phyloP scores from a whole-genome alignment of 2,329 filamentous ascomycete species.

The Verticillium dahliae region DNA sequence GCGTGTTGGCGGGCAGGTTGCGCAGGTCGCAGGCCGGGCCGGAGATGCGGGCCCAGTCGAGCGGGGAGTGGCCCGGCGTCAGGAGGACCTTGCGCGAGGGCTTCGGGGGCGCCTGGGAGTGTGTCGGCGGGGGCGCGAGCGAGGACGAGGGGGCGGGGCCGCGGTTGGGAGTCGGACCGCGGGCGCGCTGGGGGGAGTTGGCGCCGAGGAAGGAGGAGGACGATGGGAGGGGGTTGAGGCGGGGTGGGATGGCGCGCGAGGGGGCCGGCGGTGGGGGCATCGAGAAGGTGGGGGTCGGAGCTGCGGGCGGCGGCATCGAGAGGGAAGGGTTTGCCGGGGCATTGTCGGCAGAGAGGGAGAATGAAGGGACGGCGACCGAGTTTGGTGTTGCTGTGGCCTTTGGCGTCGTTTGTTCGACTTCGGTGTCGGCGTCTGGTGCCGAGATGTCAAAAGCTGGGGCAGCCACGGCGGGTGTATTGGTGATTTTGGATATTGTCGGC shows the following conservation, averaged over 20 bases:
- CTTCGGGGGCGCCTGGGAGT: constrained; percentile 44
- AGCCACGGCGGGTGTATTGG: neutral
- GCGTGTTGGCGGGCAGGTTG: constrained; percentile 43
- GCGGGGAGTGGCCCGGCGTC: constrained; percentile 83
- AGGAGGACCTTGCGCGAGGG: constrained; percentile 68
- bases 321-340: constrained; percentile 4
- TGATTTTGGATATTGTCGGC: constrained; percentile 14
- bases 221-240: constrained; percentile 18
- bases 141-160: constrained; percentile 24
- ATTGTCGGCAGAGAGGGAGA: constrained; percentile 33
- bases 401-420: constrained; percentile 42
- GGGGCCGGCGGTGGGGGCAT: constrained; percentile 13
- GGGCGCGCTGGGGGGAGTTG: constrained; percentile 45
- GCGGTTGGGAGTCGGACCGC: constrained; percentile 31
- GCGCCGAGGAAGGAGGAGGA: constrained; percentile 36
- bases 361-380: constrained; percentile 31
- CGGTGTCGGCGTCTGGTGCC: constrained; percentile 16
- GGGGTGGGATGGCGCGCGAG: constrained; percentile 12
- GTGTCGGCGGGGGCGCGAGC: constrained; percentile 50
- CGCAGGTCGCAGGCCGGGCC: constrained; percentile 60
- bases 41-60: constrained; percentile 87
- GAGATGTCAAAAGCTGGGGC: constrained; percentile 2
- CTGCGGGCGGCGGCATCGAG: neutral
- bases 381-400: constrained; percentile 31
- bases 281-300: constrained; percentile 12